These are phyloP conservation scores for Ophiostoma ulmi DNA, from an alignment of 2,329 filamentous ascomycete genomes.

Conservation along the genomic window DNA sequence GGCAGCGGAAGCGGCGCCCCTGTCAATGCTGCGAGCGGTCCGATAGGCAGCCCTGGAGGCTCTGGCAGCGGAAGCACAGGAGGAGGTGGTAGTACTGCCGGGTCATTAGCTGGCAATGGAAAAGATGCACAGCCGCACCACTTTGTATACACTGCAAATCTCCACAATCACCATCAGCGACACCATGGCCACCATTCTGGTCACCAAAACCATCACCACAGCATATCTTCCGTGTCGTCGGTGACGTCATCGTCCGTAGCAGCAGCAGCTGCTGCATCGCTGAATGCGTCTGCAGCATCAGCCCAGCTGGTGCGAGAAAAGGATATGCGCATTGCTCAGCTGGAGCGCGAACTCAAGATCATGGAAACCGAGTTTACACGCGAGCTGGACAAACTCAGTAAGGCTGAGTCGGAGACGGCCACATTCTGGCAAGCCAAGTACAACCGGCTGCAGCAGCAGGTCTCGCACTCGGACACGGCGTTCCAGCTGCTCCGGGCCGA, in stretches of 20 bases:
- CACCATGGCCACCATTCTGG: slow-evolving; percentile 2
- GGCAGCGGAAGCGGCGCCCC: slow-evolving; percentile 21
- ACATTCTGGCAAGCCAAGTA: slow-evolving; percentile 56
- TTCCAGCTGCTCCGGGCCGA: slow-evolving; percentile 48
- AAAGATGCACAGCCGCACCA: neutral
- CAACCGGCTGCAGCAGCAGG: slow-evolving; percentile 43
- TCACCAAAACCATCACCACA: slow-evolving; percentile 16
- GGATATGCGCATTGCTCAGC: slow-evolving; percentile 48
- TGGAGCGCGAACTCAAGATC: slow-evolving; percentile 48
- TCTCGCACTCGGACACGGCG: slow-evolving; percentile 49
- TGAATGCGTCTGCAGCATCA: slow-evolving; percentile 26
- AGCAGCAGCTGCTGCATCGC: slow-evolving; percentile 25
- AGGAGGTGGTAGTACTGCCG: neutral
- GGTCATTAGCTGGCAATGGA: neutral
- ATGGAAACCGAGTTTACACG: slow-evolving; percentile 52
- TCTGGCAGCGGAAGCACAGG: slow-evolving; percentile 1
- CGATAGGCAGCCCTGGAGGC: neutral
- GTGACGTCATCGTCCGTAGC: slow-evolving; percentile 21
- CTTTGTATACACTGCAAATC: slow-evolving; percentile 6
- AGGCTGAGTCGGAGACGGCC: slow-evolving; percentile 51
- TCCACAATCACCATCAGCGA: slow-evolving; percentile 25
- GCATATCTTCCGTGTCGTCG: slow-evolving; percentile 11
- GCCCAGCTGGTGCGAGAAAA: slow-evolving; percentile 40
- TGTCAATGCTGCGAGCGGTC: neutral
- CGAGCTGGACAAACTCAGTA: slow-evolving; percentile 49